Conservation (phyloP, 345 rosid genomes). For the Mangifera indica region DNA sequence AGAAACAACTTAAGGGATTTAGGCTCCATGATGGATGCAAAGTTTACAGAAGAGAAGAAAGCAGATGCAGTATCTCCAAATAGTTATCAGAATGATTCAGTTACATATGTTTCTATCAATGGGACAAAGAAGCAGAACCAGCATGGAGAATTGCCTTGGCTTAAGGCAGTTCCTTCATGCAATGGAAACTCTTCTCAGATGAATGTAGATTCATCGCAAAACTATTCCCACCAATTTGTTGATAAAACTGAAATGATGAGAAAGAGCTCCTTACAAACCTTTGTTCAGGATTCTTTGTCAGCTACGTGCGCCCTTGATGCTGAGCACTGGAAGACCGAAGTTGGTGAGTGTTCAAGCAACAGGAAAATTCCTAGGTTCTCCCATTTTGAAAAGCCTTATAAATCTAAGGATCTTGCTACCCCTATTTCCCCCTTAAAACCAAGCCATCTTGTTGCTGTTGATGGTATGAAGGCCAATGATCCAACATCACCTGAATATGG, state of each 20-base stretch:
- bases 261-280: constrained; percentile 27
- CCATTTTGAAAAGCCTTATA: constrained; percentile 29
- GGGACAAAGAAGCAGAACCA: constrained; percentile 19
- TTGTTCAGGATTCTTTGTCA: constrained; percentile 37
- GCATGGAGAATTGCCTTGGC: constrained; percentile 48
- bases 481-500: constrained; percentile 18
- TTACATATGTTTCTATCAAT: constrained; percentile 15
- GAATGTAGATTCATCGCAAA: constrained; percentile 33
- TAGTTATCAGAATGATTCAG: constrained; percentile 19
- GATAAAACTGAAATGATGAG: constrained; percentile 29
- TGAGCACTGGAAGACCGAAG: constrained; percentile 33
- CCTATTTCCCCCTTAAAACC: constrained; percentile 16
- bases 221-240: constrained; percentile 27
- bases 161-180: constrained; percentile 30
- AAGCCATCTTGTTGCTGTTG: constrained; percentile 15
- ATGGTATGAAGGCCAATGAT: constrained; percentile 15
- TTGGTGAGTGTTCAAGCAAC: constrained; percentile 30
- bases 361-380: constrained; percentile 38
- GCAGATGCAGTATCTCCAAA: constrained; percentile 28
- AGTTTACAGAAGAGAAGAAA: constrained; percentile 38
- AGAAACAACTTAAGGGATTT: constrained; percentile 10
- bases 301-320: constrained; percentile 32
- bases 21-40: constrained; percentile 30
- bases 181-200: constrained; percentile 31
- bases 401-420: constrained; percentile 31